Evolutionary conservation across 345 rosid genomes (phyloP), one percentile per base, ranked within the genome.

Genomic region (Linum tenue): DNA sequence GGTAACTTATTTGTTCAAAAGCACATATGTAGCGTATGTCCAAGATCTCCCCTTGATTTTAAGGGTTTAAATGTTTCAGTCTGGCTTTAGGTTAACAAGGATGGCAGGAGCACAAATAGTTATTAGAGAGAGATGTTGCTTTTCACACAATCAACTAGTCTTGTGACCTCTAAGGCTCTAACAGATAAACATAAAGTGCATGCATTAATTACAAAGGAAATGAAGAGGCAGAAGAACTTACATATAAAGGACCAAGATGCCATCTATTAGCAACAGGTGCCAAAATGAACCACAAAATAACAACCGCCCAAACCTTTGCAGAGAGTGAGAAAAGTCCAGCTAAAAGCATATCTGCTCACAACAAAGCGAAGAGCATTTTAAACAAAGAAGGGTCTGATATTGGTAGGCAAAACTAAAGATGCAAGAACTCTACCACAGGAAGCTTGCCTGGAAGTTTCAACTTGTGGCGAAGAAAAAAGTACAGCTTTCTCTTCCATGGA

Each of bases 201-300:
- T 48, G 53, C 14, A 48, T 5, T 1, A 70, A 43, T 4, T 3
- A n/a, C 37, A 65, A 59, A 4, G 12, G 72, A 8, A 36, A 37
- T 9, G 53, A 43, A 39, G 15, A 80, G 61, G 69, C 61, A 51
- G 31, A 83, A 43, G 31, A 5, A 15, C 97, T 91, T 80, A 88
- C 97, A 62, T 77, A 88, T 73, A 88, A 65, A 62, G 90, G 96
- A 70, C 97, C 97, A 31, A 91, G 80, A 59, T 88, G 86, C 96
- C 85, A 91, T 64, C 76, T 81, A 73, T 84, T 81, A 61, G 94
- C 96, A 68, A 91, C 67, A 66, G 91, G 97, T 64, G 97, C 96
- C 73, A 91, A 67, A 67, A 75, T 65, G 81, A 91, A 91, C 97
- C 96, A 88, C 69, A 82, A 69, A 72, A 80, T 68, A 58, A 84